Evolutionary conservation across 306 rosid genomes (phyloP), one percentile per base, ranked within the genome.

Genomic region (Castanea sativa): DNA sequence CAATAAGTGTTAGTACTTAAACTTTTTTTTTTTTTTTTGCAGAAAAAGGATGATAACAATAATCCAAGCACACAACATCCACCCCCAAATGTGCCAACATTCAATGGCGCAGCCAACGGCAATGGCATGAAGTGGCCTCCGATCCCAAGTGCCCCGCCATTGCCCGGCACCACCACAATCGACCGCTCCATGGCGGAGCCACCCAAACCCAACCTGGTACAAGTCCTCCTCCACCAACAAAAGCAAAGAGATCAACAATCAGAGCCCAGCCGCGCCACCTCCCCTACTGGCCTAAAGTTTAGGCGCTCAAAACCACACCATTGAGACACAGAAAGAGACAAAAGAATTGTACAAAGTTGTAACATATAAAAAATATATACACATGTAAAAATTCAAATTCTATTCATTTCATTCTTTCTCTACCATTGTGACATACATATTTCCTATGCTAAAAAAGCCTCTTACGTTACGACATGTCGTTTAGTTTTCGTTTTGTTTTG

Each of bases 81-180:
- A 56, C 79, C 88, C 6, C 69, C 86, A 33, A 68, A 60, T 55
- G 83, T 65, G 76, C 3, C 89, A 1, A 81, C 91, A 1, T 77
- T 73, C n/a, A 80, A 82, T 64, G 85, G 72, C 76, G 21, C 72
- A 18, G 20, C 56, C 14, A 78, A 81, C 78, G 80, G 76, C 78
- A 86, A 77, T 84, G 83, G 60, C 82, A 74, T 69, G 83, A 86
- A 81, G 63, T 82, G 87, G 84, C 73, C 84, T 1, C 69, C 84
- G 41, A 86, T 83, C 0, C 69, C 85, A 23, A 87, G 83, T 25
- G 87, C 91, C 0, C 88, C 92, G 11, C 29, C 85, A 35, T n/a
- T 91, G 9, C 85, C 88, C 15, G 60, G 69, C 1, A 58, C 18
- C 1, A 58, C 18, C 45, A 9, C 53, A 55, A 45, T 78, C 61